Conservation (phyloP, 306 rosid genomes). For the Cucurbita pepo region DNA sequence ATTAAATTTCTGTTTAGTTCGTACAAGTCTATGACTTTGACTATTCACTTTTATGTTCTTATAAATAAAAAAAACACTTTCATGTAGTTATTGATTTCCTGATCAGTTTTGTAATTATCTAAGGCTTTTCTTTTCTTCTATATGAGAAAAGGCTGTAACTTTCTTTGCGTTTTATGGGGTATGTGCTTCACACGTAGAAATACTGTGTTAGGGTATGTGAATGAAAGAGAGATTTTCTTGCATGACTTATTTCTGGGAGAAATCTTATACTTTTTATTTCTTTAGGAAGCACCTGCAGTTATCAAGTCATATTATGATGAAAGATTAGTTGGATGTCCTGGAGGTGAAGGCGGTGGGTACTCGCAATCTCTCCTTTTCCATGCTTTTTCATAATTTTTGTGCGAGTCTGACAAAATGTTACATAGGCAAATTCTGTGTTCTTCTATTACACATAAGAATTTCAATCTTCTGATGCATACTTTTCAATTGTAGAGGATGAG, state of each 20-base stretch:
- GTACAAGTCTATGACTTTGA: background rate
- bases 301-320: conserved; percentile 25
- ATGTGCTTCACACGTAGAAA: background rate
- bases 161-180: background rate
- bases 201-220: background rate
- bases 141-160: background rate
- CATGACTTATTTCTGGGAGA: background rate
- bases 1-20: background rate
- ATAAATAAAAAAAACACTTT: background rate
- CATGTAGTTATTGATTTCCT: background rate
- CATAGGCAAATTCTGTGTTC: background rate
- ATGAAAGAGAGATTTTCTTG: background rate
- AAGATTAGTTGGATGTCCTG: conserved; percentile 42
- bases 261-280: background rate
- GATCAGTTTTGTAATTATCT: background rate
- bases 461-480: background rate
- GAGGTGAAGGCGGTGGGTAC: conserved; percentile 27
- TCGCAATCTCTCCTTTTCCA: background rate
- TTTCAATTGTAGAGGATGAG: conserved; percentile 23
- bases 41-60: background rate
- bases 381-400: background rate
- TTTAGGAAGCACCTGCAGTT: conserved; percentile 31
- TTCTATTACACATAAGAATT: background rate
- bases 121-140: background rate
- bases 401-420: background rate